A percentile compares a stretch with the other conserved stretches of the same genome.
Conservation (phyloP, 2,329 filamentous ascomycete genomes). For the Arthrobotrys sinensis region DNA sequence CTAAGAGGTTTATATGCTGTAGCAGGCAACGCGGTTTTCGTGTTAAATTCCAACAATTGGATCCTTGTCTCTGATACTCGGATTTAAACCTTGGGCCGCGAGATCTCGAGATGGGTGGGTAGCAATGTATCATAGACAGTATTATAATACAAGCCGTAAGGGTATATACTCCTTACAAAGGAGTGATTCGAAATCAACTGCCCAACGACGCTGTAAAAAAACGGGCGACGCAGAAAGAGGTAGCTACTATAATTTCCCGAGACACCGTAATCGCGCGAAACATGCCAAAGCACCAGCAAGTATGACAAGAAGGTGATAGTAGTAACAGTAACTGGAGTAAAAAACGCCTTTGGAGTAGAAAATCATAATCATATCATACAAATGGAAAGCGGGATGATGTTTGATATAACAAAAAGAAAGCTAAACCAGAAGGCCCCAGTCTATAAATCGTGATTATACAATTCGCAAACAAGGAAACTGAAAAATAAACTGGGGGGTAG, state of each 20-base stretch:
- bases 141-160: conserved; percentile 41
- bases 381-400: conserved; percentile 23
- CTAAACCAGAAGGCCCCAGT: conserved; percentile 28
- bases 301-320: conserved; percentile 3
- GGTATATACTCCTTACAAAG: conserved; percentile 20
- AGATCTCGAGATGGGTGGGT: background rate
- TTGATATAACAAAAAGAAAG: conserved; percentile 25
- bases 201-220: background rate
- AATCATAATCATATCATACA: conserved; percentile 57
- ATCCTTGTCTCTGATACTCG: conserved; percentile 14
- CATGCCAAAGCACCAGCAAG: conserved; percentile 12
- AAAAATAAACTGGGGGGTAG: background rate
- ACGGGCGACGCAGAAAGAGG: background rate
- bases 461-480: conserved; percentile 9
- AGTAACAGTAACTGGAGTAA: conserved; percentile 18
- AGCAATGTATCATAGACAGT: conserved; percentile 31
- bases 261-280: conserved; percentile 29
- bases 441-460: conserved; percentile 33
- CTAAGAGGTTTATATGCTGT: conserved; percentile 26
- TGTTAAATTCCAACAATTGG: conserved; percentile 28
- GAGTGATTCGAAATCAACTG: background rate
- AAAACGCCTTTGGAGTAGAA: conserved; percentile 41
- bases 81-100: background rate
- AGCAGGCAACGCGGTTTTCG: background rate
- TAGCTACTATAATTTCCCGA: conserved; percentile 30